A percentile compares a stretch with the other conserved stretches of the same genome.
These are phyloP conservation scores for Claviceps sorghi DNA, from an alignment of 2,329 filamentous ascomycete species.

Conservation along the genomic window DNA sequence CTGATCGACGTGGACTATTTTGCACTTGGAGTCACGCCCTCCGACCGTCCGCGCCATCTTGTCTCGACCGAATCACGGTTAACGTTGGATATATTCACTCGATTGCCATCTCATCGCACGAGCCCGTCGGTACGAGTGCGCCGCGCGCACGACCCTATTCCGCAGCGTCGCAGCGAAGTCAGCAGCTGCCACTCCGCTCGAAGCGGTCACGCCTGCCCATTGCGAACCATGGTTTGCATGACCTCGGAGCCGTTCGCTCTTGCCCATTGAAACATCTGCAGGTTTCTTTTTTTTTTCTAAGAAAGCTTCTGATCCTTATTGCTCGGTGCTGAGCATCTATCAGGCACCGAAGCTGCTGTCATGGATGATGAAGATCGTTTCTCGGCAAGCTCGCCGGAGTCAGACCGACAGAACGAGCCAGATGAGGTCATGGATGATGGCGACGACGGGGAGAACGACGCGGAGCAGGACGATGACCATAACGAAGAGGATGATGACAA, in stretches of 20 bases:
- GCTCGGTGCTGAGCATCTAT: too few relatives aligned
- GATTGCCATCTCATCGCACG: background rate
- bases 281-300: too few relatives aligned
- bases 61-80: background rate
- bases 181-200: background rate
- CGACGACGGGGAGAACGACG: slow-evolving; percentile 25
- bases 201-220: background rate
- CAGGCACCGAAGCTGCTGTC: background rate
- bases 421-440: slow-evolving; percentile 44
- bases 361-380: slow-evolving; percentile 22
- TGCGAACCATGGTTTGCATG: background rate
- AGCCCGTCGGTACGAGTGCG: background rate
- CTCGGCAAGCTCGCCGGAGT: slow-evolving; percentile 18
- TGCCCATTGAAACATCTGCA: background rate
- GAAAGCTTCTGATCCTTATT: background rate
- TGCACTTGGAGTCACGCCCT: background rate
- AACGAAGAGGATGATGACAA: slow-evolving; percentile 22
- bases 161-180: background rate
- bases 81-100: background rate
- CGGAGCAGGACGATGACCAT: slow-evolving; percentile 24
- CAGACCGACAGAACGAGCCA: slow-evolving; percentile 28
- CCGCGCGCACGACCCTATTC: background rate
- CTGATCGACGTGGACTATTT: background rate
- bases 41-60: background rate
- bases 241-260: background rate